Percentiles rank a stretch among this genome's conserved stretches.
These are phyloP conservation scores for Trichophyton schoenleinii DNA, from an alignment of 2,329 filamentous ascomycete genomes.

Conservation along the genomic window DNA sequence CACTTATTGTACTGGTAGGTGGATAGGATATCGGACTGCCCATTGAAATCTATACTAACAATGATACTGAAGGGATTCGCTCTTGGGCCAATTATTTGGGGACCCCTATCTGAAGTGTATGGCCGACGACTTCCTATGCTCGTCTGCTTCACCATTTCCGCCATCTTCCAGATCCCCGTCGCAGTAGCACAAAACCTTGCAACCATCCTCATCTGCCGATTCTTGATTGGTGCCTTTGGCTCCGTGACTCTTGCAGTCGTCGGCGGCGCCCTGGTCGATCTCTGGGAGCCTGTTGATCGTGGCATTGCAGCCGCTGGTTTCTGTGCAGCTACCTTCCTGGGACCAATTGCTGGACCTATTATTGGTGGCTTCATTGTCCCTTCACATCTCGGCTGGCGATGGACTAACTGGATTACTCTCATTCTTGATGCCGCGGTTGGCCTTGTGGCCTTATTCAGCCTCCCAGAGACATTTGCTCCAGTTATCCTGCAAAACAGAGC, in stretches of 20 bases:
- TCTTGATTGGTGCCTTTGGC: slow-evolving; percentile 43
- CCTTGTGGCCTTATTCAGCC: slow-evolving; percentile 32
- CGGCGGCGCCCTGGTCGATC: slow-evolving; percentile 38
- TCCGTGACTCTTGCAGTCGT: slow-evolving; percentile 40
- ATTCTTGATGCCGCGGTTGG: slow-evolving; percentile 37
- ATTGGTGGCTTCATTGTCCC: slow-evolving; percentile 40
- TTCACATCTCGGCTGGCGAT: slow-evolving; percentile 43
- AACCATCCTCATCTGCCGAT: slow-evolving; percentile 44
- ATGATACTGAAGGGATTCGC: slow-evolving; percentile 22
- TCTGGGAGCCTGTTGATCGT: slow-evolving; percentile 38
- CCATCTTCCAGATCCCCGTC: slow-evolving; percentile 44
- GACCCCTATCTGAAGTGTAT: slow-evolving; percentile 37
- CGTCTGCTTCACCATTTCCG: slow-evolving; percentile 37
- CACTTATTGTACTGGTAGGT: slow-evolving; percentile 34
- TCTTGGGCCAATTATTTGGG: slow-evolving; percentile 31
- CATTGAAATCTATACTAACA: background rate
- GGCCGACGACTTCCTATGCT: slow-evolving; percentile 40
- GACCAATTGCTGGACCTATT: slow-evolving; percentile 39
- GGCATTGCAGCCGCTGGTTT: slow-evolving; percentile 37
- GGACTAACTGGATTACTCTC: slow-evolving; percentile 44
- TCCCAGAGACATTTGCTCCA: slow-evolving; percentile 41
- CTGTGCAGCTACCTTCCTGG: slow-evolving; percentile 36
- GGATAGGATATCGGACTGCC: background rate
- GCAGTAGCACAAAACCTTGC: slow-evolving; percentile 42
- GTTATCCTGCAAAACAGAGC: slow-evolving; percentile 40